Percentiles rank a stretch among this genome's conserved stretches.
Conservation (phyloP, 768 basidiomycete species). For the Thelephora ganbajun region DNA sequence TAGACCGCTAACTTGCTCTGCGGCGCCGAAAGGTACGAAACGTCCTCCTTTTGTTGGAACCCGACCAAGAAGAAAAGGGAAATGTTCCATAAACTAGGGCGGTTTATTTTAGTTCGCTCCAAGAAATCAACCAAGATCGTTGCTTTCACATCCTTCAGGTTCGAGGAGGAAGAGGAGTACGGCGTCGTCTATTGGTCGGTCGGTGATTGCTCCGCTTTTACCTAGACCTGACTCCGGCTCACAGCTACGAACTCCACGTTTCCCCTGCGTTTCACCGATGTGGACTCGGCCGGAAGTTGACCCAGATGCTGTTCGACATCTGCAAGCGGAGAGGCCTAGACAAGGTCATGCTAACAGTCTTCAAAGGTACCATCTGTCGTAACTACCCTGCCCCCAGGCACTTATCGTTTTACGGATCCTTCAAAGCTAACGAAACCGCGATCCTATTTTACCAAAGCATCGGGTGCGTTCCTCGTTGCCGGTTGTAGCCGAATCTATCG, state of each 20-base stretch:
- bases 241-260: conserved; percentile 72
- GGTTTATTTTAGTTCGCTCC: conserved; percentile 37
- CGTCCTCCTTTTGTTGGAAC: conserved; percentile 57
- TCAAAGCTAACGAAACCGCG: conserved; percentile 32
- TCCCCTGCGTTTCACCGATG: conserved; percentile 24
- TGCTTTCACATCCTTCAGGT: conserved; percentile 51
- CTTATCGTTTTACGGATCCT: not conserved
- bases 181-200: conserved; percentile 58
- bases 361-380: conserved; percentile 38
- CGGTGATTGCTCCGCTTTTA: not conserved
- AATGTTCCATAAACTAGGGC: conserved; percentile 42
- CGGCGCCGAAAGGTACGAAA: conserved; percentile 29
- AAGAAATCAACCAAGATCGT: conserved; percentile 17
- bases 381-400: not conserved
- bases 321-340: conserved; percentile 42
- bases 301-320: conserved; percentile 34
- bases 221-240: not conserved
- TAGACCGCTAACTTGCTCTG: not conserved
- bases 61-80: conserved; percentile 40
- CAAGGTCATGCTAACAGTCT: conserved; percentile 62
- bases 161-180: conserved; percentile 50
- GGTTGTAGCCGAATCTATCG: not conserved
- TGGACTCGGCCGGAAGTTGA: conserved; percentile 47
- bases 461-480: conserved; percentile 26
- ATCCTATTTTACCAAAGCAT: conserved; percentile 35